phyloP scores from a whole-genome alignment of 2,329 filamentous ascomycete species.

The Nothophoma quercina region DNA sequence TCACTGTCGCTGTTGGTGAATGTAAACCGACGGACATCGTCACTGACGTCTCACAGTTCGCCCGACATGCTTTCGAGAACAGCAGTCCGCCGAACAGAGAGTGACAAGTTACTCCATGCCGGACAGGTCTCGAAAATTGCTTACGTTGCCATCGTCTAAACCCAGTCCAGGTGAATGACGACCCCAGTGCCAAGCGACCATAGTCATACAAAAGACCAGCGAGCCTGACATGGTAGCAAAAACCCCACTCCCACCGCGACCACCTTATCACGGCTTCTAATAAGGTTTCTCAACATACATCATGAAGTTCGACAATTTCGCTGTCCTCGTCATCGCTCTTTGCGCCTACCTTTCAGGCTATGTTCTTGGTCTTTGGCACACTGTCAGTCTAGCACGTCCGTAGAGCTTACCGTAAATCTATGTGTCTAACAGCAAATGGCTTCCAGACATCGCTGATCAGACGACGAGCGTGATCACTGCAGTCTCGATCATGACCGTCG shows the following conservation, averaged over 20 bases:
- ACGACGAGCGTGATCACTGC: background rate
- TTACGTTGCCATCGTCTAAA: background rate
- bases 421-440: background rate
- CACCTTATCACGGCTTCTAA: background rate
- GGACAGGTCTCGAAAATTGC: background rate
- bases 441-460: background rate
- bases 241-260: background rate
- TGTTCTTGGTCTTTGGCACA: constrained; percentile 1
- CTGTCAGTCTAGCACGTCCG: background rate
- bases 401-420: no score
- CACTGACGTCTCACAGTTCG: background rate
- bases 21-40: background rate
- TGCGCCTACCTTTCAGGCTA: background rate
- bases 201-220: background rate
- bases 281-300: background rate
- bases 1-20: background rate
- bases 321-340: background rate
- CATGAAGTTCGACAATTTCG: background rate
- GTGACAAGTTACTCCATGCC: background rate
- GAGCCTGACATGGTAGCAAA: background rate
- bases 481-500: constrained; percentile 9
- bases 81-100: background rate
- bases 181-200: background rate
- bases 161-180: background rate
- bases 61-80: background rate